These are phyloP conservation scores for Geranium rotundifolium DNA, from an alignment of 345 rosid genomes.

Conservation along the genomic window DNA sequence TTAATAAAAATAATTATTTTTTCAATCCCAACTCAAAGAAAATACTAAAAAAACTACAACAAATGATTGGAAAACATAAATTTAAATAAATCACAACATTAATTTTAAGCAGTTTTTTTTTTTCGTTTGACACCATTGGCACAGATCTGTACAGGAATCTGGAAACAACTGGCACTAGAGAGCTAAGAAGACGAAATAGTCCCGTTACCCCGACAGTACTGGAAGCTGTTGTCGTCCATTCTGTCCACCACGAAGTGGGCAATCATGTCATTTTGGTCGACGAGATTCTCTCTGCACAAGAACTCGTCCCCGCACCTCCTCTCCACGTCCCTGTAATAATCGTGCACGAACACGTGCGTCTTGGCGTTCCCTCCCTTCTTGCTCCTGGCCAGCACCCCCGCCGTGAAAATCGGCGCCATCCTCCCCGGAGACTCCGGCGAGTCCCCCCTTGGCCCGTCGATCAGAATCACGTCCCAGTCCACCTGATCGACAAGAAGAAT, in stretches of 20 bases:
- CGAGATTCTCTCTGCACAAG: conserved; percentile 71
- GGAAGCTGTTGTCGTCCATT: conserved; percentile 52
- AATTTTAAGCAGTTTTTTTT: too few relatives aligned
- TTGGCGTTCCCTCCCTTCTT: conserved; percentile 62
- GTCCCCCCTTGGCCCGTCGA: conserved; percentile 89
- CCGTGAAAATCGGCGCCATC: conserved; percentile 79
- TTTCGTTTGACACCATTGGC: too few relatives aligned
- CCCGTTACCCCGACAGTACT: conserved; percentile 34
- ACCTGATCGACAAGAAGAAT: conserved; percentile 89
- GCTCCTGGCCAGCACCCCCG: conserved; percentile 78
- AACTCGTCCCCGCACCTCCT: conserved; percentile 72
- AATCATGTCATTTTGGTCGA: conserved; percentile 54
- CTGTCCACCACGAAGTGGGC: conserved; percentile 86
- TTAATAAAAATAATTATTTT: too few relatives aligned
- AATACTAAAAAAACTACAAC: too few relatives aligned
- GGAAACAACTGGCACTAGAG: too few relatives aligned
- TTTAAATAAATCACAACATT: too few relatives aligned
- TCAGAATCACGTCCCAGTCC: conserved; percentile 86
- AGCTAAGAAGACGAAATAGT: conserved; percentile 11
- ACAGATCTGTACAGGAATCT: too few relatives aligned
- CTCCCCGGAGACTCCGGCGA: conserved; percentile 64
- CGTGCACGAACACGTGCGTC: conserved; percentile 88
- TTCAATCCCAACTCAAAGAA: too few relatives aligned
- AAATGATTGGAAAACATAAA: too few relatives aligned
- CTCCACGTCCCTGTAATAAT: conserved; percentile 69